Base-by-base conservation (phyloP, 75 land plant genomes). In the Selaginella moellendorffii region DNA sequence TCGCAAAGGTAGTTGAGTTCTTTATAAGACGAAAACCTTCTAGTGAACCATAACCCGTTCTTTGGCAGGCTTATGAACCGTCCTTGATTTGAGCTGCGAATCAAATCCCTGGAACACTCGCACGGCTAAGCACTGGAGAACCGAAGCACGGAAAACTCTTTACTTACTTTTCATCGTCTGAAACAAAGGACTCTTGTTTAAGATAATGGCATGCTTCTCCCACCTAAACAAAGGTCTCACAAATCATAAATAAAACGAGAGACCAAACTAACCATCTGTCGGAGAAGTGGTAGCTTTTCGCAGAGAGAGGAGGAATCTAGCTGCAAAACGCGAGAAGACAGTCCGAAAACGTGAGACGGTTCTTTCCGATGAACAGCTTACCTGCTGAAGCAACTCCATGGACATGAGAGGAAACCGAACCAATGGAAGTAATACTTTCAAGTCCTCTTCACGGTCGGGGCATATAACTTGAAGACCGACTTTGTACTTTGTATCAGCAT, bases 401-500 rank as follows among this genome's bases (percentile, higher is more conserved):
- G 90, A 77, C 77, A 93, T 73, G 31, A 93, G 56, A 20, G 96
- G 83, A 74, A 93, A 93, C 0, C 96, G 87, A 28, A 93, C 90
- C 60, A 76, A 69, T 29, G 76, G 70, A 30, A 88, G 74, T 54
- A 88, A 68, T 2, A 25, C 31, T 51, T 73, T 27, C 2, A 88
- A 23, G 12, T 67, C 69, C 0, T 36, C 69, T 19, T 81, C 63
- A 69, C 85, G 88, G 25, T 80, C 78, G 30, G 61, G 53, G 68
- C 85, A 88, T 17, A 88, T 24, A 1, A 22, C 52, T 29, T n/a
- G n/a, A n/a, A n/a, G n/a, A n/a, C n/a, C n/a, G n/a, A n/a, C n/a
- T 76, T 80, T 64, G 82, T 70, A 28, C 78, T 77, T 61, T 71
- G 78, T 10, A 72, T 77, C 79, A 17, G 81, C 77, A 61, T 51